Base-by-base conservation (phyloP, 257 asterid genomes). In the Scutellaria galericulata region DNA sequence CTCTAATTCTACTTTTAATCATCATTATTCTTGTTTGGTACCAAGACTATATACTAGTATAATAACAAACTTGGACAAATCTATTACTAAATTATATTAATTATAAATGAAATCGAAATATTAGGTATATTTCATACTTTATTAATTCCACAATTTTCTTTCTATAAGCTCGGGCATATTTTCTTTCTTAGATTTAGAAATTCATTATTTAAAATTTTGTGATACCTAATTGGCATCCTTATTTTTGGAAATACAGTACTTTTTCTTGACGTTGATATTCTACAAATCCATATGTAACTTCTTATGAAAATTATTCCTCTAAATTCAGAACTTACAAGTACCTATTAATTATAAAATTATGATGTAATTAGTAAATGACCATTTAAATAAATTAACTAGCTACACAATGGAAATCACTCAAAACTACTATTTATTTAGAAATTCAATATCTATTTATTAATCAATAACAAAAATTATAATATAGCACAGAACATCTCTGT, bases 1-100 rank as follows among this genome's bases (percentile, higher is more conserved):
- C 68, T 8, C 59, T 14, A 44, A 13, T 70, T 57, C 75, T 27
- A 56, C 66, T 57, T 70, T 14, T 57, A 57, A 70, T 70, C 68
- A 58, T 70, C 57, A 13, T 70, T 37, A 70, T 2, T 58, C 13
- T 12, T 31, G 68, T 58, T 70, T 14, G 68, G 68, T 58, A 66
- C 0, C 9, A 2, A 31, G 37, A 50, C 50, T 66, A 9, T 27
- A n/a, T 31, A 4, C 31, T 70, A 12, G 12, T 55, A 20, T 27
- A 70, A 12, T 58, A 31, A 31, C 3, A 2, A 31, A 2, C 42
- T 45, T n/a, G 14, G 7, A 13, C 22, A 37, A 35, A 11, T n/a
- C 9, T 31, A 37, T 7, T 51, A n/a, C 15, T 13, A 5, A 42
- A 2, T 8, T 8, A 27, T 59, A 24, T n/a, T 42, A 22, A 24